phyloP scores from a whole-genome alignment of 495 filamentous ascomycete genomes.

The Polyplosphaeria fusca region DNA sequence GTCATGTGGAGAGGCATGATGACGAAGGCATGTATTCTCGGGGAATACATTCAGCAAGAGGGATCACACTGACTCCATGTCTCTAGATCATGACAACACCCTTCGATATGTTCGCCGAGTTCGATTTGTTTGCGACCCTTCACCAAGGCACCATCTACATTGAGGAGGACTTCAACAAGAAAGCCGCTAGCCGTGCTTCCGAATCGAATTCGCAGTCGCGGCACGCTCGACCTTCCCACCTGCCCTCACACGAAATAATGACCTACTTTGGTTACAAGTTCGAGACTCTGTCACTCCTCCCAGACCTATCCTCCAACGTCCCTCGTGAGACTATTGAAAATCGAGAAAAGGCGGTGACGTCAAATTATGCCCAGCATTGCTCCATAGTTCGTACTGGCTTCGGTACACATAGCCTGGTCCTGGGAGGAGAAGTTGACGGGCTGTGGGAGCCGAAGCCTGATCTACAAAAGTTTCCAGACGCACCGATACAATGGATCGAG shows the following conservation, averaged over 20 bases:
- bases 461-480: neutral
- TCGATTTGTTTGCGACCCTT: slow-evolving; percentile 91
- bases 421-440: slow-evolving; percentile 96
- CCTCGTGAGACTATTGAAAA: slow-evolving; percentile 72
- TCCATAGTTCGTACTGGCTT: slow-evolving; percentile 86
- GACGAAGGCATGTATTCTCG: slow-evolving; percentile 60
- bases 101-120: slow-evolving; percentile 77
- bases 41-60: neutral
- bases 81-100: slow-evolving; percentile 72
- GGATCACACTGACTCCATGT: slow-evolving; percentile 36
- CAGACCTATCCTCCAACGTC: slow-evolving; percentile 65
- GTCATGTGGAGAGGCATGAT: slow-evolving; percentile 98
- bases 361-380: slow-evolving; percentile 89
- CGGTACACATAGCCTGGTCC: slow-evolving; percentile 63
- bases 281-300: slow-evolving; percentile 76
- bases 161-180: slow-evolving; percentile 79
- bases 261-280: slow-evolving; percentile 91
- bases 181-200: slow-evolving; percentile 45
- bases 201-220: neutral
- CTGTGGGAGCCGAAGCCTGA: slow-evolving; percentile 48
- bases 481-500: slow-evolving; percentile 84
- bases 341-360: slow-evolving; percentile 67
- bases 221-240: neutral
- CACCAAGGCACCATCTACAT: slow-evolving; percentile 81
- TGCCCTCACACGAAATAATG: slow-evolving; percentile 61